Evolutionary conservation across 371 early-diverging fungal species (phyloP), one percentile per base, ranked within the genome.

Genomic region (Coemansia sp.): DNA sequence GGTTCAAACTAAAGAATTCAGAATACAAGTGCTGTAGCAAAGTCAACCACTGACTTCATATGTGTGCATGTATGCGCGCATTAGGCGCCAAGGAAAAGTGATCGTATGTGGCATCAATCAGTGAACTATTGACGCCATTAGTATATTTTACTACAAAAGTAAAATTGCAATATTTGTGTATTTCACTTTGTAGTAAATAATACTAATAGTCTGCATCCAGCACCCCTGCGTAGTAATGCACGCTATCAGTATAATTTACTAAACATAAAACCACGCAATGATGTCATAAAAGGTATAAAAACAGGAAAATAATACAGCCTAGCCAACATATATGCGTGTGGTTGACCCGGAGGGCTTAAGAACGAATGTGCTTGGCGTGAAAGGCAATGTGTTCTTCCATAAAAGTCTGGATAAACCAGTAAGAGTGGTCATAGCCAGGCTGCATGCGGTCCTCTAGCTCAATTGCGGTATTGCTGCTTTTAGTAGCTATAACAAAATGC

Each of bases 401-500:
- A 78, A 94, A 90, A 18, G 89, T 86, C 56, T 85, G 82, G 65
- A 94, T 88, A 56, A 92, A 94, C 70, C 73, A 94, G 80, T 94
- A 94, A 45, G 86, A 85, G 66, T 94, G 94, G 68, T 94, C 91
- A 68, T 90, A 94, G 18, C 92, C 94, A 21, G 89, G 89, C 64
- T 89, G 92, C 77, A 84, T 82, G 26, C 90, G 86, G 61, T 87
- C 82, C 13, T 80, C 81, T 59, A 89, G 85, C 66, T 82, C 73
- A n/a, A 78, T 64, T 4, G 74, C 65, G 29, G 80, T 65, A 14
- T 77, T 82, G 22, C 50, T 59, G 16, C 66, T 78, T 50, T 83
- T 66, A 5, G 82, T 77, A 0, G 80, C 81, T 21, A 84, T 64
- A 34, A 84, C 79, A 51, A 94, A 78, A 22, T 78, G 74, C 22